These are phyloP conservation scores for Prunus dulcis DNA, from an alignment of 306 rosid genomes.

Conservation along the genomic window DNA sequence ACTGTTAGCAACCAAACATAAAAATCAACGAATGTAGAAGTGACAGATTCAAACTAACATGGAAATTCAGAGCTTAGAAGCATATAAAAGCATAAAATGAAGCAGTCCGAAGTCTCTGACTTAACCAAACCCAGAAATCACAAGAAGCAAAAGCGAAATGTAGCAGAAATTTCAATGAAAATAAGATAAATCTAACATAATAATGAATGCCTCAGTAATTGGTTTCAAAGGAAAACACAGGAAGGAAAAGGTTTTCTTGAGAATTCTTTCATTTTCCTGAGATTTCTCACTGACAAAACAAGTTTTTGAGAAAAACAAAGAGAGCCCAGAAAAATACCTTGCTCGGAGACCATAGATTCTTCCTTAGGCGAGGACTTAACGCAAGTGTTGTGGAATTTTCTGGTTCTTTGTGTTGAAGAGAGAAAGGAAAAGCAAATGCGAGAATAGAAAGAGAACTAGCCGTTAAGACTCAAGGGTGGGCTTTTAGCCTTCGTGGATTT, in stretches of 20 bases:
- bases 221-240: not conserved
- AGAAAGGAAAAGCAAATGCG: slow-evolving; percentile 16
- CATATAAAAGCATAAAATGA: too few relatives aligned
- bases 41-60: not conserved
- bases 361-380: slow-evolving; percentile 13
- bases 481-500: slow-evolving; percentile 17
- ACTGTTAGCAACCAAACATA: slow-evolving; percentile 13
- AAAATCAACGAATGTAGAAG: not conserved
- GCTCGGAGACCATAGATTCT: slow-evolving; percentile 17
- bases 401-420: slow-evolving; percentile 20
- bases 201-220: not conserved
- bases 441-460: slow-evolving; percentile 30
- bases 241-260: not conserved
- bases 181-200: not conserved
- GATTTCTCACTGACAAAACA: slow-evolving; percentile 21
- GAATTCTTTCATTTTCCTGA: not conserved
- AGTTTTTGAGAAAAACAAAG: not conserved
- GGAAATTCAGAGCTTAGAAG: not conserved
- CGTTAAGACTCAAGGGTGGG: slow-evolving; percentile 23
- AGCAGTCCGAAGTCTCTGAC: not conserved
- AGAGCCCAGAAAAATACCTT: slow-evolving; percentile 44
- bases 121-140: not conserved
- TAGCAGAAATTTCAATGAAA: not conserved
- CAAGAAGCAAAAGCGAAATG: not conserved
- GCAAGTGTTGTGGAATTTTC: slow-evolving; percentile 15